Conservation (phyloP, 140 eudicot species). For the Bidens hawaiensis region DNA sequence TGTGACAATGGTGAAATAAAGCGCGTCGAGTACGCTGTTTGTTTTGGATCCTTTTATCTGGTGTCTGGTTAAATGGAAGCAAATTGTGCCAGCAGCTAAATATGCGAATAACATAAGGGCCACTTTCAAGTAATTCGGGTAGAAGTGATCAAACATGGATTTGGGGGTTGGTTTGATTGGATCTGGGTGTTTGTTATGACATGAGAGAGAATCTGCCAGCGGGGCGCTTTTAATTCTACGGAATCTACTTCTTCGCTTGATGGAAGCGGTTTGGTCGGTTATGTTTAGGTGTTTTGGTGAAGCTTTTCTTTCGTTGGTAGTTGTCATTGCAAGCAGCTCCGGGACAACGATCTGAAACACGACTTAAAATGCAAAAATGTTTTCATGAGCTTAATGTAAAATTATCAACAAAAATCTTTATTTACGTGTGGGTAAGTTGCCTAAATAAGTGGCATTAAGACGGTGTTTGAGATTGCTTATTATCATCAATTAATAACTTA, state of each 20-base stretch:
- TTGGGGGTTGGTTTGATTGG: slow-evolving; percentile 17
- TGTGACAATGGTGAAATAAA: slow-evolving; percentile 87
- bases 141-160: slow-evolving; percentile 34
- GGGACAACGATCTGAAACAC: not conserved
- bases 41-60: slow-evolving; percentile 63
- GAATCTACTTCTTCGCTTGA: slow-evolving; percentile 45
- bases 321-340: slow-evolving; percentile 33
- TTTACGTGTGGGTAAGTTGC: no score
- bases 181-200: slow-evolving; percentile 20
- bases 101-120: slow-evolving; percentile 35
- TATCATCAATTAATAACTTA: no score
- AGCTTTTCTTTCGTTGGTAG: slow-evolving; percentile 23
- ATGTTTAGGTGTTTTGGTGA: slow-evolving; percentile 15
- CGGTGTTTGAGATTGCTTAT: no score
- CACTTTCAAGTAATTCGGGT: slow-evolving; percentile 58
- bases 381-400: no score
- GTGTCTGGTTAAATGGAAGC: slow-evolving; percentile 47
- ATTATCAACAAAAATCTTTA: no score
- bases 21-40: slow-evolving; percentile 57
- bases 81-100: slow-evolving; percentile 48
- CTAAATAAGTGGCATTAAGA: no score
- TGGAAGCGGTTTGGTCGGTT: slow-evolving; percentile 17
- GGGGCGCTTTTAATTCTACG: no score
- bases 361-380: not conserved
- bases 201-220: slow-evolving; percentile 31